Evolutionary conservation across 257 asterid species (phyloP).

Genomic region (Solanum sitiens): DNA sequence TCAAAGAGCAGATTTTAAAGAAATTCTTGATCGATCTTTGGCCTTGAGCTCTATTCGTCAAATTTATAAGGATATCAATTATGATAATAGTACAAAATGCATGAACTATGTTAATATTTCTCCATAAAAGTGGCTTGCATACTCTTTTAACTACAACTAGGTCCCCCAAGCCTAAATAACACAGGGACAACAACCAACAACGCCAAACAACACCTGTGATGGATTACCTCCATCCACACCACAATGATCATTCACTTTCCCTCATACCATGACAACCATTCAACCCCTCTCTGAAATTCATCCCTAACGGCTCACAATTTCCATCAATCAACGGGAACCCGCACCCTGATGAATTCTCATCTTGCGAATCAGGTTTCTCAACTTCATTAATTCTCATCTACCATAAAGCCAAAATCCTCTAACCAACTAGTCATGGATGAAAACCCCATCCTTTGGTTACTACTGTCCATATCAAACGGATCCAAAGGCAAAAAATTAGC

Average conservation of each 20-base stretch:
- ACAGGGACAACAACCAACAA: constrained; percentile 29
- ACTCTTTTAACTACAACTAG: constrained; percentile 58
- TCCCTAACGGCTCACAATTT: neutral
- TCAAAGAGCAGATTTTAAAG: too few species aligned
- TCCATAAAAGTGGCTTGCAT: constrained; percentile 74
- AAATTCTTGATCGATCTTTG: constrained; percentile 24
- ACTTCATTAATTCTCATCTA: neutral
- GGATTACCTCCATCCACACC: constrained; percentile 27
- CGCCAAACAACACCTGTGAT: neutral
- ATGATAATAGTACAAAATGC: constrained; percentile 27
- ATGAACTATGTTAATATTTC: constrained; percentile 28
- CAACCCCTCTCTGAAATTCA: constrained; percentile 8
- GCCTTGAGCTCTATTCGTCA: constrained; percentile 61
- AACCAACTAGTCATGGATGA: constrained; percentile 27
- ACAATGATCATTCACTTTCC: constrained; percentile 4
- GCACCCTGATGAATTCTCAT: constrained; percentile 18
- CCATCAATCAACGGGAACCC: constrained; percentile 7
- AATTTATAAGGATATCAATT: constrained; percentile 37
- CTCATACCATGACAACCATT: neutral
- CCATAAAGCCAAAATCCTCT: constrained; percentile 34
- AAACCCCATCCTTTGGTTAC: constrained; percentile 6
- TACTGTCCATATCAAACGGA: constrained; percentile 39
- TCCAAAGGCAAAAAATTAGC: constrained; percentile 19
- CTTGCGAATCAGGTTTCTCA: constrained; percentile 20
- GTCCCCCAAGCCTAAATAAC: constrained; percentile 38